Percentiles rank a stretch among this genome's conserved stretches.
These are phyloP conservation scores for Neurospora sp. DNA, from an alignment of 495 filamentous ascomycete species.

Conservation along the genomic window DNA sequence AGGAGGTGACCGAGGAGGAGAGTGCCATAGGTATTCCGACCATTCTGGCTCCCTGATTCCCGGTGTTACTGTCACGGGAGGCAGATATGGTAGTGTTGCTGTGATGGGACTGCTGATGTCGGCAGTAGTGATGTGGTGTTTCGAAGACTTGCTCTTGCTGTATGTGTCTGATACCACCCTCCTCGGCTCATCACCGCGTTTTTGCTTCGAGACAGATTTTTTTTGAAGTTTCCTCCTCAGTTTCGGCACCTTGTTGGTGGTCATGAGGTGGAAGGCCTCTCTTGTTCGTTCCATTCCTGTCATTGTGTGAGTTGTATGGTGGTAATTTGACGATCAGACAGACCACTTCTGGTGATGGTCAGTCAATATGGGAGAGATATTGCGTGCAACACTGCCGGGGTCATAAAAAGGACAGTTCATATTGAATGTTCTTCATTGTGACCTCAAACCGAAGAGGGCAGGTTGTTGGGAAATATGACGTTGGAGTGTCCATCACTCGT, in stretches of 20 bases:
- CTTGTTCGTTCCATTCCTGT: constrained; percentile 26
- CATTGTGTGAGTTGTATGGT: neutral
- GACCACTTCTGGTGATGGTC: neutral
- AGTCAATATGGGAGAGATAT: neutral
- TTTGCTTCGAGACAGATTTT: constrained; percentile 26
- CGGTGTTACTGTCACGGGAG: constrained; percentile 6
- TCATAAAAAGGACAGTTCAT: neutral
- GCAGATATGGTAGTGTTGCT: constrained; percentile 8
- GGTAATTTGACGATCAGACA: neutral
- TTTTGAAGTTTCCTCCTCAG: constrained; percentile 36
- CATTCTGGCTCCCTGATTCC: constrained; percentile 25
- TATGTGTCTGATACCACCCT: constrained; percentile 8
- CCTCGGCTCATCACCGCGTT: constrained; percentile 10
- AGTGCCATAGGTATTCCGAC: constrained; percentile 26
- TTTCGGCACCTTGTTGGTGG: constrained; percentile 20
- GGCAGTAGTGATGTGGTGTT: constrained; percentile 11
- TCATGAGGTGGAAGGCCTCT: constrained; percentile 9
- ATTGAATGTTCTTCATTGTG: neutral
- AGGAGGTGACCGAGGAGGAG: constrained; percentile 1
- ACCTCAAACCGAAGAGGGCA: neutral
- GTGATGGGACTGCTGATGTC: neutral
- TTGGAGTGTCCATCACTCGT: constrained; percentile 9
- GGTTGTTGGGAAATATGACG: constrained; percentile 20
- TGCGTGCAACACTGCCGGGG: neutral
- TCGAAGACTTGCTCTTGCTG: constrained; percentile 15